These are phyloP conservation scores for Suillus clintonianus DNA, from an alignment of 768 basidiomycete genomes.

Conservation along the genomic window DNA sequence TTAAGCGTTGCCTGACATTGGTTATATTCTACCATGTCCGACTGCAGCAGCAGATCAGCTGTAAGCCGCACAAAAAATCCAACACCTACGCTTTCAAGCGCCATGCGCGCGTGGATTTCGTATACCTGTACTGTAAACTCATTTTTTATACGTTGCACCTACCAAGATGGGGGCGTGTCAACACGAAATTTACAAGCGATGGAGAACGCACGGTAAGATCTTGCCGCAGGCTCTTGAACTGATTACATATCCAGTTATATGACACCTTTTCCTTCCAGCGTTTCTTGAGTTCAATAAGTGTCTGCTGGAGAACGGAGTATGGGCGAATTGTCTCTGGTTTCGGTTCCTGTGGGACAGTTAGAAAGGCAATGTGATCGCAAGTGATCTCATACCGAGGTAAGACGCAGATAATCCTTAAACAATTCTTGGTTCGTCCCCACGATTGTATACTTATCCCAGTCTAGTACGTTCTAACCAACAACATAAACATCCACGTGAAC, in stretches of 20 bases:
- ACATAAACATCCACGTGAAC: constrained; percentile 7
- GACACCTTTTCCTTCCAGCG: constrained; percentile 78
- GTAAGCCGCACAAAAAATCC: constrained; percentile 15
- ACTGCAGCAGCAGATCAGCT: constrained; percentile 46
- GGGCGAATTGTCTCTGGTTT: constrained; percentile 94
- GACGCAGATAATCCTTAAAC: constrained; percentile 94
- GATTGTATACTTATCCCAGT: constrained; percentile 96
- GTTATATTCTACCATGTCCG: constrained; percentile 98
- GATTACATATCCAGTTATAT: constrained; percentile 94
- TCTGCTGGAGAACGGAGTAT: constrained; percentile 78
- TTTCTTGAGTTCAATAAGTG: constrained; percentile 81
- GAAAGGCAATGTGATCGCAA: constrained; percentile 1
- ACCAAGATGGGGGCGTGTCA: constrained; percentile 8
- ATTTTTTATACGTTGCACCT: constrained; percentile 99
- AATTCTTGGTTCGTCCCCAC: constrained; percentile 87
- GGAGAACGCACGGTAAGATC: constrained; percentile 84
- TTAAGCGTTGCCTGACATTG: constrained; percentile 93
- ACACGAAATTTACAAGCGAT: constrained; percentile 12
- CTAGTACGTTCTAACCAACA: constrained; percentile 77
- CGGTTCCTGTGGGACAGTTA: constrained; percentile 72
- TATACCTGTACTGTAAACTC: constrained; percentile 97
- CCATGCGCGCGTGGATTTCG: constrained; percentile 97
- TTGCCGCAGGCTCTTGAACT: constrained; percentile 96
- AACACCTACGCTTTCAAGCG: constrained; percentile 78
- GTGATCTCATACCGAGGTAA: constrained; percentile 71